Base-by-base conservation (phyloP, 2,329 filamentous ascomycete species). In the Cytospora piceae region DNA sequence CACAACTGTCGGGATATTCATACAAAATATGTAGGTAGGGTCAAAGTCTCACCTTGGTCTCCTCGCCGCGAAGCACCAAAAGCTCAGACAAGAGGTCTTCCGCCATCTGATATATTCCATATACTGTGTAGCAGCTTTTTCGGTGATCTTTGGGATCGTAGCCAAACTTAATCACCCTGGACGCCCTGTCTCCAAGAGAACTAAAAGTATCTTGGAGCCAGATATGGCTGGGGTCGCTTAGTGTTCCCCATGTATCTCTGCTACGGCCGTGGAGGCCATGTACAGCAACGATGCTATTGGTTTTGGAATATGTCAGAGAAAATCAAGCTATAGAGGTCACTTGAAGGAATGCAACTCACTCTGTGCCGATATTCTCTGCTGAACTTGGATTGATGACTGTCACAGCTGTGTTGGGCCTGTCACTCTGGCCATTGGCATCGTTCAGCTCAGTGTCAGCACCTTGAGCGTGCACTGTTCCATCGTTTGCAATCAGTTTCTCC, bases 101-200 rank as follows among this genome's bases (percentile, higher is more conserved):
- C 4, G 58, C 58, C 31, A 60, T 60, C 29, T 34, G n/a, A 12
- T 60, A 60, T 6, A 60, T 17, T 4, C 46, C 58, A 5, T 17
- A 5, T 4, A 60, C 5, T 14, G 58, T 60, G 29, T 20, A 22
- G 8, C 24, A 55, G 24, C 27, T 32, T 32, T 9, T 55, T 4
- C 29, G 34, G 14, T 8, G 5, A 17, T 60, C 29, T 1, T 4
- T 20, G 4, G 46, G 4, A n/a, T 60, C n/a, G n/a, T 60, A 53
- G 20, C 34, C 46, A 8, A 24, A 52, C 46, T 52, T 2, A 4
- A 60, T 53, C 8, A 53, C 20, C 27, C 58, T 60, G 39, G 46
- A 9, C 7, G 31, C 20, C 20, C 27, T 53, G 5, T 34, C 20
- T 3, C 12, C 22, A 11, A 20, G 9, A 11, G 6, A 2, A 24